Conservation (phyloP, 2,329 filamentous ascomycete species). For the Plenodomus lindquistii region DNA sequence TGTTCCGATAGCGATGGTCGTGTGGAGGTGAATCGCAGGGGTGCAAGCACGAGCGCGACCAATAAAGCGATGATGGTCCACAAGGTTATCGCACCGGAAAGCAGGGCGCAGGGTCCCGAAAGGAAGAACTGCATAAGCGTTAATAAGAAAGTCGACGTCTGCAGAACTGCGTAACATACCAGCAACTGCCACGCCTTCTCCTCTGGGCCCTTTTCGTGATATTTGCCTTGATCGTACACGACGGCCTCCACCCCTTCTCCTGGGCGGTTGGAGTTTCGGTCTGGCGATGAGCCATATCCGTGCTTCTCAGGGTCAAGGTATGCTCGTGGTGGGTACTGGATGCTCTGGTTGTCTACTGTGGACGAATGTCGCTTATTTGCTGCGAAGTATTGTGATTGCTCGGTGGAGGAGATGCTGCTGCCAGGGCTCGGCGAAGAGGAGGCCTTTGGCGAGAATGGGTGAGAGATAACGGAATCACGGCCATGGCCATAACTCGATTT, state of each 20-base stretch:
- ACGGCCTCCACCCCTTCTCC: conserved; percentile 25
- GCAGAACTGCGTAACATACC: conserved; percentile 26
- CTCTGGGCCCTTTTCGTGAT: conserved; percentile 46
- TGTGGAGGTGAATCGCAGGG: conserved; percentile 58
- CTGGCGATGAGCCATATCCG: conserved; percentile 19
- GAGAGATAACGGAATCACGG: conserved; percentile 46
- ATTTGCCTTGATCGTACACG: conserved; percentile 43
- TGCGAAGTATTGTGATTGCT: conserved; percentile 18
- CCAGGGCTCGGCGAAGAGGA: conserved; percentile 40
- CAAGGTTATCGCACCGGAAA: conserved; percentile 57
- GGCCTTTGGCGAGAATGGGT: conserved; percentile 40
- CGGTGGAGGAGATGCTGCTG: conserved; percentile 37
- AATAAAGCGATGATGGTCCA: conserved; percentile 57
- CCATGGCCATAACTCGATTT: conserved; percentile 27
- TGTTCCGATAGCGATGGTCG: conserved; percentile 54
- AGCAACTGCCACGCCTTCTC: conserved; percentile 51
- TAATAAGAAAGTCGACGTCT: conserved; percentile 3
- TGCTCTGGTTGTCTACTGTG: conserved; percentile 5
- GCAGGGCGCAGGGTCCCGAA: conserved; percentile 57
- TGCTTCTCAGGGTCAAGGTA: conserved; percentile 42
- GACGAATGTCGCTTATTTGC: conserved; percentile 19
- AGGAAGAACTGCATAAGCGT: conserved; percentile 54
- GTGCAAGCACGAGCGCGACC: conserved; percentile 53
- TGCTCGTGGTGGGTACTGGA: conserved; percentile 30
- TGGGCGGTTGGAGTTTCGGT: conserved; percentile 22